A percentile compares a stretch with the other conserved stretches of the same genome.
phyloP scores from a whole-genome alignment of 768 basidiomycete genomes.

The Boletus tylopilopsis region DNA sequence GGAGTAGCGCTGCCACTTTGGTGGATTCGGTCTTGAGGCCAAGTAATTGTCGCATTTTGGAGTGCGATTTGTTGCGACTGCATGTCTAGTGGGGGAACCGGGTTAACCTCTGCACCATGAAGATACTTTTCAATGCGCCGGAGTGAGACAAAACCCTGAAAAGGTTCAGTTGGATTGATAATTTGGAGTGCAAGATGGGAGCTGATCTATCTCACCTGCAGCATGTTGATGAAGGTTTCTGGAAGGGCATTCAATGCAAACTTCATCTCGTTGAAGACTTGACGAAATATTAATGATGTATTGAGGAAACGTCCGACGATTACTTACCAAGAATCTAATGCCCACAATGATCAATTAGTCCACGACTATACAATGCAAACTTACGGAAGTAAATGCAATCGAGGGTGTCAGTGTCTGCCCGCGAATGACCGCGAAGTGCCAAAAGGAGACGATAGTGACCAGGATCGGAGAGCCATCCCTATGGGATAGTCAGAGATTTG shows the following conservation, averaged over 20 bases:
- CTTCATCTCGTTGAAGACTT: constrained; percentile 85
- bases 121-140: constrained; percentile 92
- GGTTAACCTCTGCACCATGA: constrained; percentile 62
- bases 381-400: constrained; percentile 73
- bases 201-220: constrained; percentile 50
- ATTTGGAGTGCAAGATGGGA: not conserved
- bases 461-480: constrained; percentile 51
- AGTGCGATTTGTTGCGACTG: constrained; percentile 65
- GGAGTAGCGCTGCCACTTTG: constrained; percentile 43
- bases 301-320: not conserved
- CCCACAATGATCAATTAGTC: not conserved
- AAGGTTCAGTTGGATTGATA: not conserved
- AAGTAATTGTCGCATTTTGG: constrained; percentile 84
- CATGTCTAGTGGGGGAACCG: constrained; percentile 53
- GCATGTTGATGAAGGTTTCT: constrained; percentile 85
- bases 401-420: constrained; percentile 72
- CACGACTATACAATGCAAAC: constrained; percentile 1
- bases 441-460: constrained; percentile 60
- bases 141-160: constrained; percentile 73
- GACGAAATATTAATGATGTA: constrained; percentile 3
- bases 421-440: constrained; percentile 73
- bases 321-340: constrained; percentile 40
- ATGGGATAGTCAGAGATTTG: not conserved
- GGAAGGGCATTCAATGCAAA: constrained; percentile 86
- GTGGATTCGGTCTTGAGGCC: constrained; percentile 72